Percentiles rank a stretch among this genome's conserved stretches.
Conservation (phyloP, 1,284 basidiomycete genomes). For the Spongispora temasekensis region DNA sequence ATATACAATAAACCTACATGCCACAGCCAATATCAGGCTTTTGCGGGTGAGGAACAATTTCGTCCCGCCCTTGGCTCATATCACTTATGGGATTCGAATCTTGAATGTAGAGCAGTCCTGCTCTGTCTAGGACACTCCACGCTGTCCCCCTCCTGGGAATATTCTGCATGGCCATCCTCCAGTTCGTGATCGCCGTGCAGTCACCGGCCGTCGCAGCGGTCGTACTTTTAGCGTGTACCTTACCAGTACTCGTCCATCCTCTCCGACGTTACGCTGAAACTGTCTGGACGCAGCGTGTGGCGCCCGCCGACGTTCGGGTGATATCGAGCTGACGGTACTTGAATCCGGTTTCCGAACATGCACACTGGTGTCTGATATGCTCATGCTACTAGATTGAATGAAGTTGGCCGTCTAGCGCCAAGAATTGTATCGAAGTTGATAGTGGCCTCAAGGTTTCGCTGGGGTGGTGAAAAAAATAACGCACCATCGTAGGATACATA, state of each 20-base stretch:
- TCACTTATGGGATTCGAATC: not conserved
- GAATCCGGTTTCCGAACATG: not conserved
- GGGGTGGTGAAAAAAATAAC: too few relatives aligned
- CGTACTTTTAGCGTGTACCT: conserved; percentile 23
- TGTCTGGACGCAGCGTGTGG: conserved; percentile 1
- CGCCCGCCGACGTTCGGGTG: not conserved
- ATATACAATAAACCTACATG: conserved; percentile 34
- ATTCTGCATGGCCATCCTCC: conserved; percentile 20
- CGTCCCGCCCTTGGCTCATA: not conserved
- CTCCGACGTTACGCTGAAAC: conserved; percentile 4
- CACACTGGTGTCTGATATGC: not conserved
- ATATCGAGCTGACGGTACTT: not conserved
- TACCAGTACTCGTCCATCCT: conserved; percentile 22
- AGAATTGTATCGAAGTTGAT: too few relatives aligned
- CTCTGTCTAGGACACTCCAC: conserved; percentile 26
- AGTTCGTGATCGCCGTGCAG: conserved; percentile 17
- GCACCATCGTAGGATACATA: conserved; percentile 9
- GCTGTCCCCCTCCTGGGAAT: conserved; percentile 31
- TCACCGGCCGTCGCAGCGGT: conserved; percentile 22
- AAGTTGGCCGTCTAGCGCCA: too few relatives aligned
- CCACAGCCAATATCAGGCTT: conserved; percentile 15
- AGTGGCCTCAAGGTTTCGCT: too few relatives aligned
- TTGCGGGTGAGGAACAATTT: conserved; percentile 18
- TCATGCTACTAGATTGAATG: not conserved
- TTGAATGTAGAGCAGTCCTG: conserved; percentile 12